Percentiles rank a stretch among this genome's conserved stretches.
Conservation (phyloP, 2,329 filamentous ascomycete genomes). For the Pleoardoris graminearum region DNA sequence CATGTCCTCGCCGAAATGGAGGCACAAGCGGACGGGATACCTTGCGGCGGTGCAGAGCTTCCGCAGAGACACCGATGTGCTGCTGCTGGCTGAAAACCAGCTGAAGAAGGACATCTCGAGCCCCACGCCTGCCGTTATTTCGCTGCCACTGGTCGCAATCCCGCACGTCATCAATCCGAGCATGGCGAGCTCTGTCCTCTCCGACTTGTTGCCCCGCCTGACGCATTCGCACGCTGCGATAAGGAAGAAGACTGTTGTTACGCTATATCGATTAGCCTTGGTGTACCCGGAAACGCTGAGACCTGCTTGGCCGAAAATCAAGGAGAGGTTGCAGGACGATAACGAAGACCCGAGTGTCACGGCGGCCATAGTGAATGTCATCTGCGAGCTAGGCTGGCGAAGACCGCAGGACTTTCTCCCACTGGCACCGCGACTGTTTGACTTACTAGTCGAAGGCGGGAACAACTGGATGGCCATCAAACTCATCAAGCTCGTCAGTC, state of each 20-base stretch:
- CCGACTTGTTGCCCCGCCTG: slow-evolving; percentile 82
- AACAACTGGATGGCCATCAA: slow-evolving; percentile 99
- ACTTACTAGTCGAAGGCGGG: slow-evolving; percentile 84
- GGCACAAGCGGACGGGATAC: slow-evolving; percentile 94
- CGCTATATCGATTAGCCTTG: slow-evolving; percentile 86
- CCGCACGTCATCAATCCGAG: slow-evolving; percentile 93
- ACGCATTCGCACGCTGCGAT: slow-evolving; percentile 84
- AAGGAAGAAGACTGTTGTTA: slow-evolving; percentile 94
- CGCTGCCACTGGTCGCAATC: slow-evolving; percentile 84
- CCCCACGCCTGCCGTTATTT: slow-evolving; percentile 73
- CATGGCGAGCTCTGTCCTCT: slow-evolving; percentile 84
- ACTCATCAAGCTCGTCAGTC: slow-evolving; percentile 85
- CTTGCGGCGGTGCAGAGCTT: slow-evolving; percentile 96
- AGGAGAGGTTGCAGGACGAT: slow-evolving; percentile 88
- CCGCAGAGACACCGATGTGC: slow-evolving; percentile 88
- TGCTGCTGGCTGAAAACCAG: slow-evolving; percentile 96
- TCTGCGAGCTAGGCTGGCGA: slow-evolving; percentile 94
- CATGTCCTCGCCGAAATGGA: slow-evolving; percentile 94
- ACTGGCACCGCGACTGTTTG: slow-evolving; percentile 86
- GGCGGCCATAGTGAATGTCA: slow-evolving; percentile 92
- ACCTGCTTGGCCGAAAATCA: slow-evolving; percentile 95
- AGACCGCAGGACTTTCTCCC: slow-evolving; percentile 92
- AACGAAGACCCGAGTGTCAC: slow-evolving; percentile 91
- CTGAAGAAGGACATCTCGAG: slow-evolving; percentile 90
- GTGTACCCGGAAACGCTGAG: slow-evolving; percentile 96